These are phyloP conservation scores for Candida fluviatilis DNA, from an alignment of 805 yeast genomes.

Conservation along the genomic window DNA sequence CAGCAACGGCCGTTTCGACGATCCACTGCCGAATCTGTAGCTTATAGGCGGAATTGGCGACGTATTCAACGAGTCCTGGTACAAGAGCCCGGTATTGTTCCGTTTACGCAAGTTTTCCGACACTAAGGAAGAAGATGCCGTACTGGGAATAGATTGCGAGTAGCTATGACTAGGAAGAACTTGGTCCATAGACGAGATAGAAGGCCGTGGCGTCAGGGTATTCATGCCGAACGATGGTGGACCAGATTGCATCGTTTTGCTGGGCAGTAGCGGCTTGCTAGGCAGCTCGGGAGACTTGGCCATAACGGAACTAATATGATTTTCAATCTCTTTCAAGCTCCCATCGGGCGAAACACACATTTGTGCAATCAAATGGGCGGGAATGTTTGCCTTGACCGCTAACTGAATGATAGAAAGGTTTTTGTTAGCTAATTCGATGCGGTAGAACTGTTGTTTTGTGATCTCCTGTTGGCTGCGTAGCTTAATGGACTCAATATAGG, in stretches of 20 bases:
- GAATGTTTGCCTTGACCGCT: slow-evolving; percentile 60
- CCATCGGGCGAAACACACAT: slow-evolving; percentile 41
- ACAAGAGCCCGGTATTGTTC: neutral
- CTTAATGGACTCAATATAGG: slow-evolving; percentile 54
- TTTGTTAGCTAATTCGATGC: slow-evolving; percentile 56
- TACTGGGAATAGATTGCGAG: neutral
- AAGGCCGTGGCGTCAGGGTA: slow-evolving; percentile 3
- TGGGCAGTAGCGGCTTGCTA: neutral
- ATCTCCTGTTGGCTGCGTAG: slow-evolving; percentile 70
- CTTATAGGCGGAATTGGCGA: slow-evolving; percentile 30
- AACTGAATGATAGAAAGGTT: slow-evolving; percentile 58
- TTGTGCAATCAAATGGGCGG: slow-evolving; percentile 57
- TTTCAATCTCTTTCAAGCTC: slow-evolving; percentile 13
- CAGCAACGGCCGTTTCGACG: slow-evolving; percentile 43
- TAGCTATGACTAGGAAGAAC: slow-evolving; percentile 6
- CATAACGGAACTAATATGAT: slow-evolving; percentile 6
- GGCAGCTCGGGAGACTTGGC: neutral
- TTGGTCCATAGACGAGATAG: slow-evolving; percentile 5
- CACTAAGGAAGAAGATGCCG: neutral
- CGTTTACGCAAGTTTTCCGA: neutral
- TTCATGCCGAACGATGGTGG: neutral
- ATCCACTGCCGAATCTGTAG: slow-evolving; percentile 33
- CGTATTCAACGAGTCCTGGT: slow-evolving; percentile 21
- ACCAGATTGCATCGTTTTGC: no score
- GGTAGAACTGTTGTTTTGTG: slow-evolving; percentile 76